Evolutionary conservation across 1,284 basidiomycete species (phyloP), one percentile per base, ranked within the genome.

Genomic region (Ustanciosporium gigantosporum): DNA sequence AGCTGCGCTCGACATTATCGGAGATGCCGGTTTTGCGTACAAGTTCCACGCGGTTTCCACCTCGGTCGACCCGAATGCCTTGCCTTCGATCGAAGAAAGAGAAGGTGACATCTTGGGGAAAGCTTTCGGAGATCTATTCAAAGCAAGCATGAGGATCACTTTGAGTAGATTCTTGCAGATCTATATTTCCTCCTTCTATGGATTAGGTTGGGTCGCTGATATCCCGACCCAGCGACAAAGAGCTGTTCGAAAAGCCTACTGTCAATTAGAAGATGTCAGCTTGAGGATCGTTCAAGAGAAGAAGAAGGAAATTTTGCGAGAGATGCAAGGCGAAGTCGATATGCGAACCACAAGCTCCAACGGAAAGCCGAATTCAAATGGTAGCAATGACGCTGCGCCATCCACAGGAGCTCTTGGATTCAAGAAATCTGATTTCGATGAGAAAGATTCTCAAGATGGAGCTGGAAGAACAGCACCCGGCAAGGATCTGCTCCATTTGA

Each of bases 401-500:
- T n/a, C n/a, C n/a, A n/a, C n/a, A n/a, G 32, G 14, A 19, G 32
- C 27, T 9, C 9, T 11, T n/a, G 50, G 41, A 5, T 45, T 68
- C 6, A 59, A 49, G 4, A 72, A 73, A 42, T 58, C 60, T 13
- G 53, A 46, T 6, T 66, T 75, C 35, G 69, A 72, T 23, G 64
- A 59, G 16, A 53, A 55, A 25, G 46, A 48, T 0, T 32, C 56
- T 2, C 1, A 31, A 11, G 43, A 36, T 6, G 27, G 41, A 2
- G 25, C 22, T 9, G 46, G 41, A 6, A n/a, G n/a, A n/a, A 21
- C 40, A 1, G 27, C 46, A 9, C 16, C 43, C 11, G 56, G 58
- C n/a, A 73, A 70, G 31, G 73, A 75, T 52, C 46, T 76, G 21
- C 36, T 76, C 16, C 59, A 73, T 25, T 41, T 71, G 13, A 60